phyloP scores from a whole-genome alignment of 768 basidiomycete genomes.

The Naganishia onofrii region DNA sequence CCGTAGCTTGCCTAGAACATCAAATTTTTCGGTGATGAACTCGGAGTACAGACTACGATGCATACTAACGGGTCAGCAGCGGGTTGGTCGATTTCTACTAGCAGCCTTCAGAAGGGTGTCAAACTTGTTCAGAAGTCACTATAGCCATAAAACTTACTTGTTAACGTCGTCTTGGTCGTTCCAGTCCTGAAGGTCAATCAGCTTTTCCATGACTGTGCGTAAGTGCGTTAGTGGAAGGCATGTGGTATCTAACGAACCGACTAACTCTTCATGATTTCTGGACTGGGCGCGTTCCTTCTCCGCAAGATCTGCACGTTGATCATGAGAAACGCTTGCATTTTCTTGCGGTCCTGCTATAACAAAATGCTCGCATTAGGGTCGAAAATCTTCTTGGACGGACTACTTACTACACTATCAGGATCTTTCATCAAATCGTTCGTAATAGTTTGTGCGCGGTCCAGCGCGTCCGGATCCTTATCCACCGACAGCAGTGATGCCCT shows the following conservation, averaged over 20 bases:
- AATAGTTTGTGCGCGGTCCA: constrained; percentile 14
- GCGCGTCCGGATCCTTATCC: constrained; percentile 6
- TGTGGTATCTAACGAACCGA: not conserved
- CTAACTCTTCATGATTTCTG: constrained; percentile 3
- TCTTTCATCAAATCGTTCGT: constrained; percentile 1
- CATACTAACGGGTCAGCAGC: constrained; percentile 9
- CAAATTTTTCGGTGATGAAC: not conserved
- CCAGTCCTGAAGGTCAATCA: constrained; percentile 10
- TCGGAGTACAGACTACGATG: not conserved
- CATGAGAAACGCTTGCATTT: constrained; percentile 2
- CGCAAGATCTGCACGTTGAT: constrained; percentile 17
- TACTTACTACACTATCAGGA: not conserved
- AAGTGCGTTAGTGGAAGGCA: not conserved
- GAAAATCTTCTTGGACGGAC: not conserved
- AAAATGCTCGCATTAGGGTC: not conserved
- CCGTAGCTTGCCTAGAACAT: not conserved
- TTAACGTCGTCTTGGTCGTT: not conserved
- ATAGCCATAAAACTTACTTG: not conserved
- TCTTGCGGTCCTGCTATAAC: not conserved
- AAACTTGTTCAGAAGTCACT: not conserved
- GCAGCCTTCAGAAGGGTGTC: not conserved
- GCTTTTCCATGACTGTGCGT: not conserved
- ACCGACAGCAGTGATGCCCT: constrained; percentile 4
- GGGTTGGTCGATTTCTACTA: constrained; percentile 1
- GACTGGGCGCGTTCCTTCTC: constrained; percentile 4